Evolutionary conservation across 2,329 filamentous ascomycete species (phyloP).

Genomic region (Leptosphaerulina australis): DNA sequence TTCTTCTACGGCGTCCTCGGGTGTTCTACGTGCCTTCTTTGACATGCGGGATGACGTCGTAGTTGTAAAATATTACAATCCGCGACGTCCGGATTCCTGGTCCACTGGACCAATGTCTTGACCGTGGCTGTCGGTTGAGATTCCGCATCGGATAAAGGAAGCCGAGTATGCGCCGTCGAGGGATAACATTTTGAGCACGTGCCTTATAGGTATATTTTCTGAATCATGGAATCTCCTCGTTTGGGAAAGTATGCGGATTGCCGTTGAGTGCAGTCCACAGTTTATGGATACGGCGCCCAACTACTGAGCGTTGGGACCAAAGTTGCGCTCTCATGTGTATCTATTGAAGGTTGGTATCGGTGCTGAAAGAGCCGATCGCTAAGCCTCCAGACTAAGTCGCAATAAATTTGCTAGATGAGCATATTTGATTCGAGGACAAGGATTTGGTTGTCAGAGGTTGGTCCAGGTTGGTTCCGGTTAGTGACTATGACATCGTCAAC

Average conservation of each 20-base stretch:
- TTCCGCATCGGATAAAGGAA: not conserved
- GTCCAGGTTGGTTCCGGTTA: too few species aligned
- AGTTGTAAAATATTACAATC: not conserved
- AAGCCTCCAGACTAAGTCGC: too few species aligned
- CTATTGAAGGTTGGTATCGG: too few species aligned
- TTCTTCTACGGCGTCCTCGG: slow-evolving; percentile 3
- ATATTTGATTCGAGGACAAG: too few species aligned
- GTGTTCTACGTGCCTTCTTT: slow-evolving; percentile 11
- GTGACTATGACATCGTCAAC: too few species aligned
- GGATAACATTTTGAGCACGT: not conserved
- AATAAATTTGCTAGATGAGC: too few species aligned
- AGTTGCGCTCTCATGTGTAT: too few species aligned
- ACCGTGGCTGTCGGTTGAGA: not conserved
- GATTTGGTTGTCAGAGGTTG: too few species aligned
- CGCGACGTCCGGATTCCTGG: not conserved
- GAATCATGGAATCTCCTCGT: too few species aligned
- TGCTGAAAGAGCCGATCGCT: too few species aligned
- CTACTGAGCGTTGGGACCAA: not conserved
- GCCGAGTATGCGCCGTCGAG: not conserved
- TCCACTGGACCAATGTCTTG: not conserved
- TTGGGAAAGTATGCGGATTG: too few species aligned
- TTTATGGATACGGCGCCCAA: slow-evolving; percentile 2
- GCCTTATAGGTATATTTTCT: too few species aligned
- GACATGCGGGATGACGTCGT: slow-evolving; percentile 14
- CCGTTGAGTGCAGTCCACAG: not conserved